Conservation (phyloP, 2,329 filamentous ascomycete genomes). For the Apiospora phragmitis region DNA sequence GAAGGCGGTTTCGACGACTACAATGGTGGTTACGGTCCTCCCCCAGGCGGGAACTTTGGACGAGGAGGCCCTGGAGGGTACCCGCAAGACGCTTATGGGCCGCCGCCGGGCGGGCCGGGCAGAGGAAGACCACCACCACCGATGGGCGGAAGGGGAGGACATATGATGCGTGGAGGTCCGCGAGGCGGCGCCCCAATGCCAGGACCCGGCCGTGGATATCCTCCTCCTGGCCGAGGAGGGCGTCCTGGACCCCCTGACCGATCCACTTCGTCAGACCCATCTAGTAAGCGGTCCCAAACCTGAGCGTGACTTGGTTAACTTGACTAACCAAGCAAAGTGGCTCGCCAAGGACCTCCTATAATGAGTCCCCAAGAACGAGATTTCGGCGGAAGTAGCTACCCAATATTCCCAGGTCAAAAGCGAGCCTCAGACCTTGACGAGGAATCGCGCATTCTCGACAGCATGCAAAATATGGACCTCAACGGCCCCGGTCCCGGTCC, state of each 20-base stretch:
- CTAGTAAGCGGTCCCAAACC: constrained; percentile 22
- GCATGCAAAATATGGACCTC: constrained; percentile 44
- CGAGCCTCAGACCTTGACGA: constrained; percentile 41
- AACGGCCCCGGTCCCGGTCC: constrained; percentile 23
- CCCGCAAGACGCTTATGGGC: constrained; percentile 47
- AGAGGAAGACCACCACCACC: constrained; percentile 34
- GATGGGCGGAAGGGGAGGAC: constrained; percentile 45
- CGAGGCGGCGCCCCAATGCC: constrained; percentile 25
- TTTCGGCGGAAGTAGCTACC: constrained; percentile 41
- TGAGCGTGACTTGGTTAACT: not conserved
- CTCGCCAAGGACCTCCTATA: constrained; percentile 23
- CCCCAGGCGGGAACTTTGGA: constrained; percentile 47
- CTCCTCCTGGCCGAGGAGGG: constrained; percentile 35
- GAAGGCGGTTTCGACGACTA: constrained; percentile 35
- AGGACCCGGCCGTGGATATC: constrained; percentile 27
- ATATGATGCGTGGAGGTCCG: constrained; percentile 40
- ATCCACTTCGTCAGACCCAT: constrained; percentile 37
- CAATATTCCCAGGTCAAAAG: constrained; percentile 42
- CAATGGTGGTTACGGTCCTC: constrained; percentile 38
- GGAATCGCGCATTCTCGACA: constrained; percentile 41
- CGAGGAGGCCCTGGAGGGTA: constrained; percentile 42
- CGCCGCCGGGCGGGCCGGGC: constrained; percentile 34
- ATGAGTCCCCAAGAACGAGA: constrained; percentile 33
- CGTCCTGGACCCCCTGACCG: constrained; percentile 42
- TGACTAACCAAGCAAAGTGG: constrained; percentile 16